Percentiles rank a stretch among this genome's conserved stretches.
Evolutionary conservation across 257 asterid species (phyloP).

Genomic region (Catharanthus roseus): DNA sequence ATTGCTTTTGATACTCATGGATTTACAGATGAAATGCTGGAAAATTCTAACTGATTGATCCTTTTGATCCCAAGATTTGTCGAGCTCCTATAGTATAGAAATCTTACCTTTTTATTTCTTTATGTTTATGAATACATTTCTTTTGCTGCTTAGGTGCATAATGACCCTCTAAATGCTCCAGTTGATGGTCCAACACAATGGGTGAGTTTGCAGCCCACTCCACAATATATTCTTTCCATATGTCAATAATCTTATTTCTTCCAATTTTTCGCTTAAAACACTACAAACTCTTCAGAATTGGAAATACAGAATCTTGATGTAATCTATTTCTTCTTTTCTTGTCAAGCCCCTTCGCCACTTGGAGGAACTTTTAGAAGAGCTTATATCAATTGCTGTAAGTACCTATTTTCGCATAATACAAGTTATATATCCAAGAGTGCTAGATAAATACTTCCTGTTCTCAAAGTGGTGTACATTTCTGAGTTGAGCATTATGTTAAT

Average conservation of each 20-base stretch:
- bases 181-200: conserved; percentile 99
- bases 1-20: neutral
- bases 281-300: neutral
- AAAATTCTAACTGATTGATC: neutral
- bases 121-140: neutral
- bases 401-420: conserved; percentile 3
- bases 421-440: neutral
- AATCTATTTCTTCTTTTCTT: conserved; percentile 10
- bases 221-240: neutral
- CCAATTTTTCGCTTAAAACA: neutral
- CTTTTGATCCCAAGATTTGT: neutral
- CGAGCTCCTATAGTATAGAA: neutral
- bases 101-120: neutral
- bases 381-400: conserved; percentile 76
- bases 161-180: conserved; percentile 82
- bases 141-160: conserved; percentile 63
- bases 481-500: neutral
- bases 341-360: conserved; percentile 86
- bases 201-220: conserved; percentile 42
- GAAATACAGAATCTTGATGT: neutral
- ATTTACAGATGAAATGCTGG: neutral
- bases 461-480: neutral
- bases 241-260: neutral
- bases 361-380: conserved; percentile 85
- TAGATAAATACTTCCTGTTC: neutral